phyloP scores from a whole-genome alignment of 148 eudicot genomes.

The Rhododendron molle region DNA sequence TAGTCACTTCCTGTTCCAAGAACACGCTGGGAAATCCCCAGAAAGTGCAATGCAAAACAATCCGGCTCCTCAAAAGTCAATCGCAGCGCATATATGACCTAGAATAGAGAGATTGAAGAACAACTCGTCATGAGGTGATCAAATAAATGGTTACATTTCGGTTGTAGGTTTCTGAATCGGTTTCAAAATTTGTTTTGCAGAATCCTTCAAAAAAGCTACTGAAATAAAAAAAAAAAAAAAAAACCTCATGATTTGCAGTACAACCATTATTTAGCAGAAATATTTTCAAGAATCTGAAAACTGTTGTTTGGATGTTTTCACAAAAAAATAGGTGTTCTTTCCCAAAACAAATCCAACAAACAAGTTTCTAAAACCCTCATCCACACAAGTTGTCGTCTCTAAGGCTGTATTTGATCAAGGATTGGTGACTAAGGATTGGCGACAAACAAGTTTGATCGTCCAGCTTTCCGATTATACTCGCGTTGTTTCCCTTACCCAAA shows the following conservation, averaged over 20 bases:
- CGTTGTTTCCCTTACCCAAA: background rate
- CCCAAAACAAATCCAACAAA: background rate
- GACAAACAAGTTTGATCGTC: background rate
- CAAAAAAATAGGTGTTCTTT: background rate
- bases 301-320: background rate
- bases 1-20: background rate
- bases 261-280: background rate
- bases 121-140: background rate
- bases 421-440: background rate
- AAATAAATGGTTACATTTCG: background rate
- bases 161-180: background rate
- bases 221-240: background rate
- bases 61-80: background rate
- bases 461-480: background rate
- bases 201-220: background rate
- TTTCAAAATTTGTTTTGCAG: background rate
- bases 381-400: background rate
- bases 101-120: background rate
- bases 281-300: background rate
- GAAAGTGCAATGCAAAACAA: background rate
- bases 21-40: background rate
- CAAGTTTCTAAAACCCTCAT: background rate
- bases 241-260: background rate
- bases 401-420: background rate
- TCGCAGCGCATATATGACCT: background rate